phyloP scores from a whole-genome alignment of 495 filamentous ascomycete genomes.

The Amphirosellinia nigrospora region DNA sequence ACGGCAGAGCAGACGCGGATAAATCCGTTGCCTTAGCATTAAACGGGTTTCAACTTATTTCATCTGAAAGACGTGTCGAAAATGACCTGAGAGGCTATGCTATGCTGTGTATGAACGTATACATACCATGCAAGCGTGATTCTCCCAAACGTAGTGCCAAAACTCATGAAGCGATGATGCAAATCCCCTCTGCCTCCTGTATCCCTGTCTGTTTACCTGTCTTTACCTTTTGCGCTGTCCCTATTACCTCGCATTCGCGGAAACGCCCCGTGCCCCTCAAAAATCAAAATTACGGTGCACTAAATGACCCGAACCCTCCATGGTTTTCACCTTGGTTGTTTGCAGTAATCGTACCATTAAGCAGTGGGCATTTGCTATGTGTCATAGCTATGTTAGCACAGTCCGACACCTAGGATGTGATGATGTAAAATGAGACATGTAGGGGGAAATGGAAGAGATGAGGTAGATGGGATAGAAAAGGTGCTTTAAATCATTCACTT shows the following conservation, averaged over 20 bases:
- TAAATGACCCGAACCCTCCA: constrained; percentile 60
- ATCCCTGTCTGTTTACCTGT: not conserved
- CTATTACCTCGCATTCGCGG: not conserved
- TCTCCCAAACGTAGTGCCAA: not conserved
- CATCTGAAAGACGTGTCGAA: not conserved
- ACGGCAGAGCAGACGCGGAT: too few species aligned
- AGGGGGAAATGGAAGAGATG: not conserved
- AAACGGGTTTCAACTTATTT: constrained; percentile 15
- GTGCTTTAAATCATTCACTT: not conserved
- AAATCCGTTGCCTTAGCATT: too few species aligned
- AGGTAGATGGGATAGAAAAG: too few species aligned
- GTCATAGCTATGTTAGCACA: constrained; percentile 44
- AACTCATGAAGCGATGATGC: not conserved
- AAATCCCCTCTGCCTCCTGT: not conserved
- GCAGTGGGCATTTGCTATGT: constrained; percentile 77
- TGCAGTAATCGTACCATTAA: constrained; percentile 83
- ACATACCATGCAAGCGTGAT: not conserved
- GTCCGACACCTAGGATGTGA: constrained; percentile 11
- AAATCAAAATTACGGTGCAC: constrained; percentile 33
- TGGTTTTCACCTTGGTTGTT: constrained; percentile 63
- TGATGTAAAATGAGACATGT: not conserved
- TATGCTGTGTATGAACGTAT: not conserved
- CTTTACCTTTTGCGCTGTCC: constrained; percentile 25
- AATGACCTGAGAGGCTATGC: not conserved
- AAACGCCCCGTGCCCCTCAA: constrained; percentile 15